phyloP scores from a whole-genome alignment of 441 rosid genomes.

The Erodium moschatum region DNA sequence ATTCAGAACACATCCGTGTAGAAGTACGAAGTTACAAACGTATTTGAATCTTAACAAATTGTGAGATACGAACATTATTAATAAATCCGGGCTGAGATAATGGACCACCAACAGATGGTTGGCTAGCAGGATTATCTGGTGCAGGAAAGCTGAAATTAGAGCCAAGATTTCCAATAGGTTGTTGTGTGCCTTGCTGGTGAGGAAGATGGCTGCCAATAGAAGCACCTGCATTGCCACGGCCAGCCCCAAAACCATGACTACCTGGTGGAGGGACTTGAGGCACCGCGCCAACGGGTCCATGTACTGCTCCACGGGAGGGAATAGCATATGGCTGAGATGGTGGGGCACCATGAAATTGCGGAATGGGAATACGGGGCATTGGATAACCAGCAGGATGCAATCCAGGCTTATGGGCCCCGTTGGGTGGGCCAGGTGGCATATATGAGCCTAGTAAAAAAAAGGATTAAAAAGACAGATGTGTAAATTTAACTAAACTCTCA shows the following conservation, averaged over 20 bases:
- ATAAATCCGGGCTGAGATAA: constrained; percentile 92
- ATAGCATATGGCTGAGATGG: constrained; percentile 88
- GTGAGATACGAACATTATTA: constrained; percentile 36
- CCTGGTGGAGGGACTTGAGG: constrained; percentile 88
- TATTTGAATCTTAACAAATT: not conserved
- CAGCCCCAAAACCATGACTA: constrained; percentile 82
- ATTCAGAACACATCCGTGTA: constrained; percentile 12
- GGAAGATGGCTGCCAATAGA: constrained; percentile 82
- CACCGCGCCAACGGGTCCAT: constrained; percentile 89
- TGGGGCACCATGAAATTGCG: constrained; percentile 73
- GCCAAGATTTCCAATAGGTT: constrained; percentile 70
- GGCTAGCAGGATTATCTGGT: constrained; percentile 76
- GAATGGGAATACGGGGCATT: constrained; percentile 68
- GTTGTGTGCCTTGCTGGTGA: constrained; percentile 75
- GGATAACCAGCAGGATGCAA: constrained; percentile 79
- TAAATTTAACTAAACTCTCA: not conserved
- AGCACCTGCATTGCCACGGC: constrained; percentile 61
- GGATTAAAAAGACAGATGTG: not conserved
- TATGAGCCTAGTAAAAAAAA: constrained; percentile 48
- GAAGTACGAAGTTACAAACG: constrained; percentile 5
- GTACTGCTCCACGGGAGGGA: constrained; percentile 79
- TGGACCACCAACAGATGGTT: constrained; percentile 87
- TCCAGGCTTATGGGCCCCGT: constrained; percentile 81
- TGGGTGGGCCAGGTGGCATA: constrained; percentile 65
- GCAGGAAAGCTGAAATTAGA: constrained; percentile 60